Base-by-base conservation (phyloP, 352 stramenopile genomes). In the Pythium apleroticum region DNA sequence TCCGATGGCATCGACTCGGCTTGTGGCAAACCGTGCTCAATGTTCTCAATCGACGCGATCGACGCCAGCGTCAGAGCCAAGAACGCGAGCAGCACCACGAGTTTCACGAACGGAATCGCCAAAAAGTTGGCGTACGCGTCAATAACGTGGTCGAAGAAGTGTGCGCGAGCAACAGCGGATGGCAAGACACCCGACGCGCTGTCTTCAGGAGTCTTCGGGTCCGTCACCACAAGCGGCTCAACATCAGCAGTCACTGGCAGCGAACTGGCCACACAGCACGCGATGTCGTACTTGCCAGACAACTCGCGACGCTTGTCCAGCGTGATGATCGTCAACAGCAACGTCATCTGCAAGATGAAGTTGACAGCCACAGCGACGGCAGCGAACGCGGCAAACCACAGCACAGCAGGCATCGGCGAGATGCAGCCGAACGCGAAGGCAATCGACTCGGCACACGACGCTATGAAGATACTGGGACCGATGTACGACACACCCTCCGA, bases 281-380 rank as follows among this genome's bases (percentile, higher is more conserved):
- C 52, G 5, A 90, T 57, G 33, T 90, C 81, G 61, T 85, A 89
- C 35, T 70, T 78, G 17, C 76, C 78, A 15, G 67, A 73, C 7
- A 91, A 50, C 52, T 91, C 82, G 25, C 80, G 80, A 50, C 81
- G 84, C 68, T 90, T 90, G 62, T 91, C 82, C 6, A 93, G 66
- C 24, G 71, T 76, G 12, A 93, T 60, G 31, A 90, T 78, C 7
- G 78, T 64, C 11, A 91, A 46, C 31, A 91, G 78, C 52, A 91
- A 64, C 48, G 84, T 90, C 74, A 91, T 82, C 61, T 91, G 81
- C 25, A 93, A 22, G 35, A 65, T 28, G 48, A 88, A 79, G 46
- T 84, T 90, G 37, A 89, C 52, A 2, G 69, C 60, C 15, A 91
- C 75, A 0, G 73, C 79, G 3, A 76, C 52, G 1, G 73, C 67